Base-by-base conservation (phyloP, 164 flowering plant species). In the Vitis riparia region DNA sequence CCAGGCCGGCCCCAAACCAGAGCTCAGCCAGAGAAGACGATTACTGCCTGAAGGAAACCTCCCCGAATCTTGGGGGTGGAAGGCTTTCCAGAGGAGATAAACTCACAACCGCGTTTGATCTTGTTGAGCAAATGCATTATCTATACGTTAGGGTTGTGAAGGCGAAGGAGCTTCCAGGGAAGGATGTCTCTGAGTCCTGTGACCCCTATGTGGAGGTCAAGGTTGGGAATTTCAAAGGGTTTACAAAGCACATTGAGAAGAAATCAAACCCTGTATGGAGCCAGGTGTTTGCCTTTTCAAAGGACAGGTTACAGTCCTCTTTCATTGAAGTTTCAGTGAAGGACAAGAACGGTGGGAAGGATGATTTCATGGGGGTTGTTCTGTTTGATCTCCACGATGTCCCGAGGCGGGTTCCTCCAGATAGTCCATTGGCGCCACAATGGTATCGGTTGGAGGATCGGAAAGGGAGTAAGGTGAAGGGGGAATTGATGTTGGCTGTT, bases 401-500 rank as follows among this genome's bases (percentile, higher is more conserved):
- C 3, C 91, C 89, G 0, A 79, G 72, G 3, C 69, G 91, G 59
- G 89, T 87, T 7, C 91, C 91, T 3, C 89, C 91, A 0, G 89
- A 87, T 62, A 87, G 91, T 51, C 87, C 91, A 0, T 68, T 87
- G 66, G 91, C 91, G 0, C 87, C 89, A 0, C 86, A 84, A 27
- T 85, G 91, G 91, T 82, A 87, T 27, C 55, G 86, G 51, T 17
- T 87, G 68, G 90, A 85, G 62, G 78, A 82, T 37, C 64, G 74
- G 32, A 72, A 73, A 32, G 85, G 84, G 12, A 50, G 62, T 19
- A 82, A 78, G 71, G 78, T 69, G 15, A 66, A 51, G 8, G 87
- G 87, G 3, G 89, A 87, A 67, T 59, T 87, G 55, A 85, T 87
- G 89, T 55, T 87, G n/a, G 87, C 89, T 7, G 84, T 84, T 19